These are phyloP conservation scores for Pyrus pyrifolia DNA, from an alignment of 306 rosid genomes.

Conservation along the genomic window DNA sequence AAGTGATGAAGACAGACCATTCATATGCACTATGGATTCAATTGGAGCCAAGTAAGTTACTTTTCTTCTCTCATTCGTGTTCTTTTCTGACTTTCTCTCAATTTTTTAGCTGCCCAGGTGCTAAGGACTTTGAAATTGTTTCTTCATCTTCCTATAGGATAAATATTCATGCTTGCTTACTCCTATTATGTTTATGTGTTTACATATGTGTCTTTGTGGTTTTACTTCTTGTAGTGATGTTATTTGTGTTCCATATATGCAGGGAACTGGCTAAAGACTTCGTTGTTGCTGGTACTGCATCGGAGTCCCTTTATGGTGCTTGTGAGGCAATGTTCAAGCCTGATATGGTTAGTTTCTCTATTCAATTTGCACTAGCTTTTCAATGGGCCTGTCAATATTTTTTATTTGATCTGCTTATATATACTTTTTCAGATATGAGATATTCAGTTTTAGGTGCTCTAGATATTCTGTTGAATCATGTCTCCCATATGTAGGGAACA, in stretches of 20 bases:
- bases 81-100: background rate
- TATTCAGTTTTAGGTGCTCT: background rate
- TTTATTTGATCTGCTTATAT: background rate
- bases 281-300: slow-evolving; percentile 94
- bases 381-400: background rate
- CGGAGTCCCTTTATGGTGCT: slow-evolving; percentile 98
- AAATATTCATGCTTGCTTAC: background rate
- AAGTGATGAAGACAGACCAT: slow-evolving; percentile 81
- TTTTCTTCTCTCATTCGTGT: background rate
- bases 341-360: slow-evolving; percentile 64
- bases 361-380: slow-evolving; percentile 15
- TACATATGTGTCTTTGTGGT: background rate
- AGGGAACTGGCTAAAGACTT: slow-evolving; percentile 98
- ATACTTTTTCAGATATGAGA: background rate
- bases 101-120: background rate
- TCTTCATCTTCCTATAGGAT: background rate
- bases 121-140: background rate
- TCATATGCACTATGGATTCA: slow-evolving; percentile 95
- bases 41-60: slow-evolving; percentile 95
- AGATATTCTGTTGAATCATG: background rate
- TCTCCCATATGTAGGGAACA: background rate
- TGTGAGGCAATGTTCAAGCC: slow-evolving; percentile 96
- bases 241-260: slow-evolving; percentile 15
- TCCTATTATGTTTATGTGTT: background rate
- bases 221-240: background rate